phyloP scores from a whole-genome alignment of 176 grass and related monocot genomes.

The Puya raimondii region DNA sequence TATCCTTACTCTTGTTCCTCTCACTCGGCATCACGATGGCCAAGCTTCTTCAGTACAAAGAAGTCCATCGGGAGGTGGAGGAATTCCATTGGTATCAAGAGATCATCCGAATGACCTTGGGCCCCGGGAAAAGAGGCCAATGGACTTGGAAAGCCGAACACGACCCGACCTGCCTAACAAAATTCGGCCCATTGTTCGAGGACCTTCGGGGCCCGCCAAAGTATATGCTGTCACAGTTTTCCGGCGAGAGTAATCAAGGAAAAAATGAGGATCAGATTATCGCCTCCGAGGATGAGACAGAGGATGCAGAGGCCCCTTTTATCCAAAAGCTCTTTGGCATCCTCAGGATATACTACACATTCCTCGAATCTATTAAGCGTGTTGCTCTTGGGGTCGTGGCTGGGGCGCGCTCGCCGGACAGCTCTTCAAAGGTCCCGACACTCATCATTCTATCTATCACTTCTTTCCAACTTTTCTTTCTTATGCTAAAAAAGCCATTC shows the following conservation, averaged over 20 bases:
- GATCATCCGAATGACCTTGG: slow-evolving; percentile 42
- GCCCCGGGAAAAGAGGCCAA: slow-evolving; percentile 66
- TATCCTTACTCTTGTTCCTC: slow-evolving; percentile 63
- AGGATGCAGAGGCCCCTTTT: slow-evolving; percentile 53
- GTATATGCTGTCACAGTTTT: slow-evolving; percentile 65
- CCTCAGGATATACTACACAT: slow-evolving; percentile 55
- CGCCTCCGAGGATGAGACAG: slow-evolving; percentile 66
- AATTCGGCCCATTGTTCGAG: slow-evolving; percentile 77
- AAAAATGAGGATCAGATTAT: slow-evolving; percentile 44
- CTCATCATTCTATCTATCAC: slow-evolving; percentile 42
- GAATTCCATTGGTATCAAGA: slow-evolving; percentile 73
- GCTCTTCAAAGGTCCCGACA: slow-evolving; percentile 29
- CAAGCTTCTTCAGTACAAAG: slow-evolving; percentile 73
- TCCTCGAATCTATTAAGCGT: slow-evolving; percentile 60
- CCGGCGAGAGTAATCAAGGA: slow-evolving; percentile 9
- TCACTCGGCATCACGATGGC: slow-evolving; percentile 70
- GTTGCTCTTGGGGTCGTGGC: slow-evolving; percentile 59
- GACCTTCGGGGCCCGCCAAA: slow-evolving; percentile 81
- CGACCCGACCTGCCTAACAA: slow-evolving; percentile 28
- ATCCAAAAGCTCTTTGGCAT: slow-evolving; percentile 66
- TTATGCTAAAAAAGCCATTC: slow-evolving; percentile 69
- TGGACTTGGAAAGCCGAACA: slow-evolving; percentile 68
- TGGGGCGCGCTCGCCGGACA: slow-evolving; percentile 42
- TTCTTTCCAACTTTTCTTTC: slow-evolving; percentile 62
- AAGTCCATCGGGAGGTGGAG: slow-evolving; percentile 53